phyloP scores from a whole-genome alignment of 805 yeast species.

The Starmerella tilneyi region DNA sequence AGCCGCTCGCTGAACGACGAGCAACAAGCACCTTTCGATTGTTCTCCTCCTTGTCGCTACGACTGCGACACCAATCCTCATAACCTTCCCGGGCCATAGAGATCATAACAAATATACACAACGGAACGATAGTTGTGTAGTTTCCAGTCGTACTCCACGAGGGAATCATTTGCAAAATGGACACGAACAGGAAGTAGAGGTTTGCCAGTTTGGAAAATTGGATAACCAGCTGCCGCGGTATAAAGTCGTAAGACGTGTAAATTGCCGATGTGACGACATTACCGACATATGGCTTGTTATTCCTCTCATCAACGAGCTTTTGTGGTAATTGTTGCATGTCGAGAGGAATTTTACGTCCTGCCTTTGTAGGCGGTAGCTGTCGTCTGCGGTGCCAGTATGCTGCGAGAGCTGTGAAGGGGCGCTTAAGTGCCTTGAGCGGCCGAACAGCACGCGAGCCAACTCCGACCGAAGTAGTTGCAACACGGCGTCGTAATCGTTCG shows the following conservation, averaged over 20 bases:
- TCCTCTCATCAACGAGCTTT: conserved; percentile 56
- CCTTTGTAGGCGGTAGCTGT: conserved; percentile 40
- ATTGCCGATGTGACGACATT: conserved; percentile 79
- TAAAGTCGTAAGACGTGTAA: conserved; percentile 66
- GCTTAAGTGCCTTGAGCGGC: conserved; percentile 10
- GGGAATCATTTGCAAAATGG: conserved; percentile 91
- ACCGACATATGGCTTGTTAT: conserved; percentile 45
- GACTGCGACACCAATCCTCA: conserved; percentile 83
- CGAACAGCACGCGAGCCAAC: conserved; percentile 6
- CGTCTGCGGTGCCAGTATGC: conserved; percentile 21
- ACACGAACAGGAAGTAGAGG: conserved; percentile 76
- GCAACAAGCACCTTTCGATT: conserved; percentile 42
- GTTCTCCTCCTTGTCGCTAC: conserved; percentile 77
- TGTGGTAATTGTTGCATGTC: conserved; percentile 30
- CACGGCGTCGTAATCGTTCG: background rate
- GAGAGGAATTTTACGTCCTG: conserved; percentile 72
- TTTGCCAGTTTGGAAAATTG: conserved; percentile 92
- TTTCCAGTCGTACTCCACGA: conserved; percentile 97
- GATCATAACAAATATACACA: conserved; percentile 72
- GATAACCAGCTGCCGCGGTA: conserved; percentile 80
- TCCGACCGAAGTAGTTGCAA: conserved; percentile 2
- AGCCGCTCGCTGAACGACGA: conserved; percentile 9
- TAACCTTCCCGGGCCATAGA: conserved; percentile 88
- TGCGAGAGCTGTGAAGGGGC: conserved; percentile 10
- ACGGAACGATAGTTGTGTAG: conserved; percentile 84